Evolutionary conservation across 1,284 basidiomycete genomes (phyloP).

Genomic region (Hemileia vastatrix): DNA sequence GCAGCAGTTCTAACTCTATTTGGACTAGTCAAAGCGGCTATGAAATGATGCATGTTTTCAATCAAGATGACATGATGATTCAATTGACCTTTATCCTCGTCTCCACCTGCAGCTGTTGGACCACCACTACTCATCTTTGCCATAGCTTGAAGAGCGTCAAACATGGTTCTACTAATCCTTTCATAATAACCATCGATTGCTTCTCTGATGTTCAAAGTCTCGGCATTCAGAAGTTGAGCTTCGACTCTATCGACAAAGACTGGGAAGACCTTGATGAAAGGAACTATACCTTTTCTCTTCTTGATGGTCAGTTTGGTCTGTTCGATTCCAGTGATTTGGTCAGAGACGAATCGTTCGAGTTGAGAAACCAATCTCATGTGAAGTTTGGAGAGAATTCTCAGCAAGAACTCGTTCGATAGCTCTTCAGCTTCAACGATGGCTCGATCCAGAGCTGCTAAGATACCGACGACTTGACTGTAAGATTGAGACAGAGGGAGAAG

Average conservation of each 20-base stretch:
- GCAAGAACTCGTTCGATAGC: slow-evolving; percentile 53
- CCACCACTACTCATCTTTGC: slow-evolving; percentile 79
- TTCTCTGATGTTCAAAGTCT: slow-evolving; percentile 60
- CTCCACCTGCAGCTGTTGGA: too few relatives aligned
- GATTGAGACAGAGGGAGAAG: too few relatives aligned
- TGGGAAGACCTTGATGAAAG: slow-evolving; percentile 87
- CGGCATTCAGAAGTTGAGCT: slow-evolving; percentile 61
- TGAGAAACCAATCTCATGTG: slow-evolving; percentile 3
- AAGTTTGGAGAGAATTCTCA: slow-evolving; percentile 5
- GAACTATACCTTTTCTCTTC: slow-evolving; percentile 84
- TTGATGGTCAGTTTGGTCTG: slow-evolving; percentile 80
- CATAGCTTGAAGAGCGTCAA: slow-evolving; percentile 85
- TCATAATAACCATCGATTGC: slow-evolving; percentile 82
- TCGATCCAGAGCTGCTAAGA: slow-evolving; percentile 70
- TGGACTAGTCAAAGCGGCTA: slow-evolving; percentile 70
- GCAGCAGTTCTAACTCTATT: slow-evolving; percentile 55
- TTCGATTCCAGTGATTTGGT: slow-evolving; percentile 82
- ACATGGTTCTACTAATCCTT: slow-evolving; percentile 75
- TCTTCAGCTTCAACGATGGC: slow-evolving; percentile 68
- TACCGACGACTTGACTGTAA: slow-evolving; percentile 74
- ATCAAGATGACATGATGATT: slow-evolving; percentile 59
- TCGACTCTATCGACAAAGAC: slow-evolving; percentile 77
- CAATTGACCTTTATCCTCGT: slow-evolving; percentile 75
- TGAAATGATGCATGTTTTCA: slow-evolving; percentile 97
- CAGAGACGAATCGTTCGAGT: slow-evolving; percentile 44